These are phyloP conservation scores for Myrmaecium sp. DNA, from an alignment of 2,329 filamentous ascomycete species.

Conservation along the genomic window DNA sequence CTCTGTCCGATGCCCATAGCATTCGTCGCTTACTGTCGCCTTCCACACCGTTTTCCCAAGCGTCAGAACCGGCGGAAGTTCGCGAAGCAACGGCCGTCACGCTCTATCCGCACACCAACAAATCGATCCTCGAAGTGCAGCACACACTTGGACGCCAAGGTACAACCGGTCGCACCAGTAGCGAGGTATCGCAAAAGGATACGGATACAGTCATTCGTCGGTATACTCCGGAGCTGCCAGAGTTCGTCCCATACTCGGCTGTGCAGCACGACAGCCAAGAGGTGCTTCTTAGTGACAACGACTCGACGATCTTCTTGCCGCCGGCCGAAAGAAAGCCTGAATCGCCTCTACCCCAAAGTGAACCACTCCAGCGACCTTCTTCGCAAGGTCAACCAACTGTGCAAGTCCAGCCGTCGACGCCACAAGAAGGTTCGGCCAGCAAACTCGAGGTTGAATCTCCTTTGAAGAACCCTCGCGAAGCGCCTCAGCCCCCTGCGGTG, in stretches of 20 bases:
- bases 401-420: slow-evolving; percentile 7
- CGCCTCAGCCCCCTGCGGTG: slow-evolving; percentile 39
- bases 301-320: no score
- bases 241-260: no score
- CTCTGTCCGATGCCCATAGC: slow-evolving; percentile 16
- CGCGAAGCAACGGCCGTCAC: slow-evolving; percentile 43
- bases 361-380: background rate
- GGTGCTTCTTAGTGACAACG: no score
- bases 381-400: slow-evolving; percentile 1
- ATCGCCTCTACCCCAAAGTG: background rate
- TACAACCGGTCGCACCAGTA: no score
- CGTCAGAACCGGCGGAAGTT: slow-evolving; percentile 36
- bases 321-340: slow-evolving; percentile 1
- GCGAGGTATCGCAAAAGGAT: no score
- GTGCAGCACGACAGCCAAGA: no score
- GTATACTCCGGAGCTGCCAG: no score
- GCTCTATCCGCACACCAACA: slow-evolving; percentile 46
- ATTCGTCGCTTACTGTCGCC: no score
- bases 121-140: slow-evolving; percentile 47
- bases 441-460: slow-evolving; percentile 33
- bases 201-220: no score
- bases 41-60: slow-evolving; percentile 33
- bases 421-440: slow-evolving; percentile 1
- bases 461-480: slow-evolving; percentile 39
- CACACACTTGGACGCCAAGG: no score